These are phyloP conservation scores for Ehretia macrophylla DNA, from an alignment of 257 asterid species.

Conservation along the genomic window DNA sequence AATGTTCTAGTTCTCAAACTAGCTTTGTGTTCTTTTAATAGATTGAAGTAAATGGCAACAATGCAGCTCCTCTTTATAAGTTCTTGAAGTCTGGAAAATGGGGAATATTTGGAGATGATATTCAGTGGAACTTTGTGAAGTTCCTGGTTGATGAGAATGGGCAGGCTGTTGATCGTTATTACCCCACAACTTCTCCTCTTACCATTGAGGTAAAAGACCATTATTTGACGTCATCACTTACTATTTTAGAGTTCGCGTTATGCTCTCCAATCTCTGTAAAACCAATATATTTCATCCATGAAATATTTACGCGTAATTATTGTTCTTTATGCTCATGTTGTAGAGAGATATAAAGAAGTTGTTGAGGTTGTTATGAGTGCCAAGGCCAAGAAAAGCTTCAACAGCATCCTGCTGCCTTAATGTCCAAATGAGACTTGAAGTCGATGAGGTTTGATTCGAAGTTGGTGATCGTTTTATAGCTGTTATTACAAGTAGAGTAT, in stretches of 20 bases:
- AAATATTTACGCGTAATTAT: not conserved
- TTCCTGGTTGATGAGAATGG: conserved; percentile 74
- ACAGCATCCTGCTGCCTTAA: too few relatives aligned
- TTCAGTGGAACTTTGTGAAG: conserved; percentile 87
- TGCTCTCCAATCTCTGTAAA: not conserved
- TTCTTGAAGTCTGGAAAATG: conserved; percentile 74
- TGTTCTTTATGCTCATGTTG: conserved; percentile 4
- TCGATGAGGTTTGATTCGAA: too few relatives aligned
- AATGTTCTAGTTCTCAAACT: not conserved
- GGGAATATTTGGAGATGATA: conserved; percentile 75
- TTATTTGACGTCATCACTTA: conserved; percentile 24
- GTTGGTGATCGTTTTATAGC: too few relatives aligned
- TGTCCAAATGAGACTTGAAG: too few relatives aligned
- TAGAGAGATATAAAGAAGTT: conserved; percentile 49
- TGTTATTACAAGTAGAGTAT: too few relatives aligned
- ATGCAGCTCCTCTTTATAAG: conserved; percentile 72
- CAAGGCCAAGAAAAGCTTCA: conserved; percentile 4
- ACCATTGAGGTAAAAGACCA: conserved; percentile 35
- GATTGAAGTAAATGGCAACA: conserved; percentile 77
- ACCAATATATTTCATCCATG: not conserved
- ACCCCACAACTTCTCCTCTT: conserved; percentile 77
- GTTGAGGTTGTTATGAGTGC: conserved; percentile 32
- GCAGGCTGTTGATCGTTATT: conserved; percentile 66
- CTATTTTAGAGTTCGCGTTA: conserved; percentile 3
- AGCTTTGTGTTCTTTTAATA: conserved; percentile 13